phyloP scores from a whole-genome alignment of 805 yeast genomes.

The Blastobotrys chiropterorum region DNA sequence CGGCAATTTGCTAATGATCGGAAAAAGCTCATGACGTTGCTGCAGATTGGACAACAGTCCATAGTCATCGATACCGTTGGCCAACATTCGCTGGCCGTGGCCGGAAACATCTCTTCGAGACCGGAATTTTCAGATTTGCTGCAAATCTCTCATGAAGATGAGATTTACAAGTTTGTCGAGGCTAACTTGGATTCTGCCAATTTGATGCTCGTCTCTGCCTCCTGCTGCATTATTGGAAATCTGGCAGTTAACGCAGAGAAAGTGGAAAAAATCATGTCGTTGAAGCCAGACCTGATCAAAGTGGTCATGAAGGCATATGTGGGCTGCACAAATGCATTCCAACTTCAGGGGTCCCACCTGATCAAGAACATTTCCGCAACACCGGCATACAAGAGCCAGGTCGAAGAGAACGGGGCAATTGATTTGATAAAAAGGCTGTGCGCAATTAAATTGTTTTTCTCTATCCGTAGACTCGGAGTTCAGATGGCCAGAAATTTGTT shows the following conservation, averaged over 20 bases:
- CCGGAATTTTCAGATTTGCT: conserved; percentile 1
- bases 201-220: neutral
- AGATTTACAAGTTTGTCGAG: neutral
- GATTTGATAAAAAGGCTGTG: conserved; percentile 9
- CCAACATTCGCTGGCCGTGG: neutral
- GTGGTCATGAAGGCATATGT: conserved; percentile 1
- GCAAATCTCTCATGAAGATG: neutral
- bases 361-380: conserved; percentile 11
- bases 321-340: conserved; percentile 8
- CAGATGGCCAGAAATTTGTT: conserved; percentile 10
- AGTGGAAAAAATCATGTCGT: conserved; percentile 5
- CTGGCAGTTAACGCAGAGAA: conserved; percentile 3
- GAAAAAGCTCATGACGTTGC: neutral
- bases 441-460: conserved; percentile 6
- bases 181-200: neutral
- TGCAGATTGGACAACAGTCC: neutral
- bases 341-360: conserved; percentile 18
- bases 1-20: neutral
- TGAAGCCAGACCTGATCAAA: conserved; percentile 1
- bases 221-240: conserved; percentile 13
- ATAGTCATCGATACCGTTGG: neutral
- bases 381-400: neutral
- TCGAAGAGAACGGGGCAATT: conserved; percentile 6
- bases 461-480: conserved; percentile 12
- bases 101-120: conserved; percentile 3